phyloP scores from a whole-genome alignment of 2,329 filamentous ascomycete genomes.

The Aureobasidium zeae region DNA sequence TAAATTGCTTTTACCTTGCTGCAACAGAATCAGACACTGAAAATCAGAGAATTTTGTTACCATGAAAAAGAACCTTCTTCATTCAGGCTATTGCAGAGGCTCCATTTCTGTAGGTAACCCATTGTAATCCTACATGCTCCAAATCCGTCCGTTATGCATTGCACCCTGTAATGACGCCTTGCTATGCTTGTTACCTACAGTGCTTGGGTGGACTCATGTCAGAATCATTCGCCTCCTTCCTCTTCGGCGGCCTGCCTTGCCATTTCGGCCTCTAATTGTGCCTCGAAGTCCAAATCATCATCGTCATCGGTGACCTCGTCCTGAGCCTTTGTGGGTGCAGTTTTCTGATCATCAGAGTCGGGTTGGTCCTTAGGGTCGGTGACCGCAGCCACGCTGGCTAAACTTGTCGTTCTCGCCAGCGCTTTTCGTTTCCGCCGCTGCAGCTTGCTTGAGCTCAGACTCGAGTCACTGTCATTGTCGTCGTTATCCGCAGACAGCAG shows the following conservation, averaged over 20 bases:
- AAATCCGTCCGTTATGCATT: conserved; percentile 4
- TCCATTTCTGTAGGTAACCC: too few relatives aligned
- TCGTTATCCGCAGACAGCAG: conserved; percentile 30
- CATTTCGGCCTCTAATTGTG: conserved; percentile 41
- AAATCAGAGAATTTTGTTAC: too few relatives aligned
- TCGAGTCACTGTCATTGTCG: conserved; percentile 35
- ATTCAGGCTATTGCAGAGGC: too few relatives aligned
- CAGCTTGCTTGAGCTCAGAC: conserved; percentile 30
- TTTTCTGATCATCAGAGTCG: conserved; percentile 35
- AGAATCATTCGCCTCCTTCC: conserved; percentile 25
- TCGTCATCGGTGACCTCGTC: conserved; percentile 31
- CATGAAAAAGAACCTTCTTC: too few relatives aligned
- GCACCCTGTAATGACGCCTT: conserved; percentile 12
- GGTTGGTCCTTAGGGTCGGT: conserved; percentile 29
- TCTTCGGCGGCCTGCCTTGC: conserved; percentile 28
- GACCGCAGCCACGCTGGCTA: conserved; percentile 34
- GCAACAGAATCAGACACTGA: too few relatives aligned
- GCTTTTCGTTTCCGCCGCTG: conserved; percentile 42
- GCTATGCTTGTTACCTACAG: conserved; percentile 3
- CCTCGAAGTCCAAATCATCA: conserved; percentile 51
- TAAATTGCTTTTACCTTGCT: too few relatives aligned
- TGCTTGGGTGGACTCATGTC: not conserved
- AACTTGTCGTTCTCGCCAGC: conserved; percentile 37
- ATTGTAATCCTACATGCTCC: conserved; percentile 7
- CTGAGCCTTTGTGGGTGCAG: conserved; percentile 22